Conservation (phyloP, 108 stramenopile genomes). For the Pseudonitzschia delicatissima region DNA sequence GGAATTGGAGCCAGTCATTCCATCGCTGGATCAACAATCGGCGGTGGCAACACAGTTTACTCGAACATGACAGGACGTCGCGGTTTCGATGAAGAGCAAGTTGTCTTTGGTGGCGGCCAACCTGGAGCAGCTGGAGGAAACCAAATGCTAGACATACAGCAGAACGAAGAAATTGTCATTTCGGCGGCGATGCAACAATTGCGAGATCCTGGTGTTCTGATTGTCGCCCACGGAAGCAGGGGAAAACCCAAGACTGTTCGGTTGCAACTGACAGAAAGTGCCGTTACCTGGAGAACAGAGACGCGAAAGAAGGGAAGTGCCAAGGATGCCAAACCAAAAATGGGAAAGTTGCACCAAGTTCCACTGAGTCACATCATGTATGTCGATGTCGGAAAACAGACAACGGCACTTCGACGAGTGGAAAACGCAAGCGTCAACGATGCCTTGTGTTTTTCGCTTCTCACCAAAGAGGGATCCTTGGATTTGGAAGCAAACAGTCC, state of each 20-base stretch:
- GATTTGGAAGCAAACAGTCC: conserved; percentile 80
- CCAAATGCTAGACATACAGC: conserved; percentile 37
- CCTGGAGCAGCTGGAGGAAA: conserved; percentile 1
- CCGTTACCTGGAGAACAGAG: conserved; percentile 85
- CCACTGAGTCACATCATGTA: conserved; percentile 86
- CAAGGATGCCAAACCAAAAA: conserved; percentile 51
- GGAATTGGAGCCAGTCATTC: conserved; percentile 22
- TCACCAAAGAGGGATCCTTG: conserved; percentile 85
- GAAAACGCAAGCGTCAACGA: conserved; percentile 78
- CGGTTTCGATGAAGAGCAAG: conserved; percentile 36
- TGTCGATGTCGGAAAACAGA: conserved; percentile 86
- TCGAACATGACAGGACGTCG: conserved; percentile 13
- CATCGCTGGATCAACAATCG: conserved; percentile 20
- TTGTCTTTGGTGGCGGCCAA: conserved; percentile 22
- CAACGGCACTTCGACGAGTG: conserved; percentile 77
- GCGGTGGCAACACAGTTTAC: conserved; percentile 23
- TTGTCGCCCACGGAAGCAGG: conserved; percentile 77
- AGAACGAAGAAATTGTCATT: conserved; percentile 77
- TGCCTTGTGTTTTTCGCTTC: conserved; percentile 71
- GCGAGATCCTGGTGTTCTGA: conserved; percentile 72
- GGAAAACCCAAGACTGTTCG: conserved; percentile 87
- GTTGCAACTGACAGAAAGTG: conserved; percentile 66
- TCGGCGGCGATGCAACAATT: conserved; percentile 85
- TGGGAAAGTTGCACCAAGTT: conserved; percentile 84
- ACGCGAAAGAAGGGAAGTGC: conserved; percentile 57